These are phyloP conservation scores for Ophiostoma angusticollis DNA, from an alignment of 2,329 filamentous ascomycete species.

Conservation along the genomic window DNA sequence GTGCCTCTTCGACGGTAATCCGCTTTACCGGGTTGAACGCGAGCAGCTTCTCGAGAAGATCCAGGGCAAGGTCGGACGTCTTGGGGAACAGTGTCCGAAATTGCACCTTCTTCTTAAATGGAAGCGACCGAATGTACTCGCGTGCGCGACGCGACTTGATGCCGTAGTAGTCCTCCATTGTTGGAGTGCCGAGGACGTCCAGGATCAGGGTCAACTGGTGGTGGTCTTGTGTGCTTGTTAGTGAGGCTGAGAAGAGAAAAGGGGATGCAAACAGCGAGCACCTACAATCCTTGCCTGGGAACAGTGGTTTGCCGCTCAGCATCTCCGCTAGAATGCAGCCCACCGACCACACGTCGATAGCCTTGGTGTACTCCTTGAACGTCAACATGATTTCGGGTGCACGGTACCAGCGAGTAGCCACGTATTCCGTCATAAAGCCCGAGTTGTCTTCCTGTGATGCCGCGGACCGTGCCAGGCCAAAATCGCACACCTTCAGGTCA, in stretches of 20 bases:
- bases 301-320: slow-evolving; percentile 94
- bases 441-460: slow-evolving; percentile 98
- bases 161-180: slow-evolving; percentile 99
- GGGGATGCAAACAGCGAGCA: slow-evolving; percentile 15
- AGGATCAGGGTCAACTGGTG: slow-evolving; percentile 95
- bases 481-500: slow-evolving; percentile 97
- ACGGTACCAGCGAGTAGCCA: slow-evolving; percentile 97
- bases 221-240: slow-evolving; percentile 50
- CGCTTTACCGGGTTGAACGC: slow-evolving; percentile 98
- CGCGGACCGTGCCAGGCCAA: slow-evolving; percentile 87
- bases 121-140: slow-evolving; percentile 94
- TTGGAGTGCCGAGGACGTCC: slow-evolving; percentile 92
- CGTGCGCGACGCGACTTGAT: slow-evolving; percentile 96
- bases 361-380: slow-evolving; percentile 99
- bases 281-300: slow-evolving; percentile 96
- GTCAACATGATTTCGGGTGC: slow-evolving; percentile 99
- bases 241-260: neutral
- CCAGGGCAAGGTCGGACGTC: slow-evolving; percentile 92
- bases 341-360: slow-evolving; percentile 98
- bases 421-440: slow-evolving; percentile 99
- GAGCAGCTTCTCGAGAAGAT: slow-evolving; percentile 86
- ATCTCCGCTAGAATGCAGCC: slow-evolving; percentile 97
- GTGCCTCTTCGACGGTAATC: slow-evolving; percentile 92
- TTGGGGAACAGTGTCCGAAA: slow-evolving; percentile 96
- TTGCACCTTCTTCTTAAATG: slow-evolving; percentile 99